Evolutionary conservation across 2,329 filamentous ascomycete species (phyloP).

Genomic region (Colletotrichum endophyticum): DNA sequence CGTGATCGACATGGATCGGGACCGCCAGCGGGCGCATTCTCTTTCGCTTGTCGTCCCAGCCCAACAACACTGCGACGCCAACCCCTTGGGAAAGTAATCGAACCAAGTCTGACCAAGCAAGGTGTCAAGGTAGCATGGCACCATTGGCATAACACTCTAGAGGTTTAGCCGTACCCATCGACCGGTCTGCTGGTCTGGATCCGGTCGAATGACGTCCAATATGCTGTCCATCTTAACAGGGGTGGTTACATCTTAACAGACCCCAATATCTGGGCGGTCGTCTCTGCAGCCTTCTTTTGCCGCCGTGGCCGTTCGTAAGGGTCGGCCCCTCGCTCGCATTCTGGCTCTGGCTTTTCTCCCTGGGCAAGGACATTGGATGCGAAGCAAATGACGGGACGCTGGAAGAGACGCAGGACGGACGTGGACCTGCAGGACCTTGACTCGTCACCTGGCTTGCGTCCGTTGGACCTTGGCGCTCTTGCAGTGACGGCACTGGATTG

Average conservation of each 20-base stretch:
- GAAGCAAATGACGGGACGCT: not conserved
- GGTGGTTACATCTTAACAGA: not conserved
- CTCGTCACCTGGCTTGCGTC: constrained; percentile 20
- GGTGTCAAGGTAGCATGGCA: not conserved
- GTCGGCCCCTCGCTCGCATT: not conserved
- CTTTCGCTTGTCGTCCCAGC: not conserved
- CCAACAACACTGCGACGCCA: not conserved
- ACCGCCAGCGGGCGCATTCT: constrained; percentile 1
- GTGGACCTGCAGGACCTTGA: constrained; percentile 6
- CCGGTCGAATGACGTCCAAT: constrained; percentile 7
- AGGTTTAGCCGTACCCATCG: not conserved
- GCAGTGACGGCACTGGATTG: constrained; percentile 13
- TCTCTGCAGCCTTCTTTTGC: not conserved
- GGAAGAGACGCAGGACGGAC: not conserved
- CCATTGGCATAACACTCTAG: not conserved
- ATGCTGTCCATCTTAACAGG: not conserved
- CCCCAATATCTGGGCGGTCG: not conserved
- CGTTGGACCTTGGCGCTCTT: not conserved
- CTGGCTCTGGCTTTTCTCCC: not conserved
- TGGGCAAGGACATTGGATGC: not conserved
- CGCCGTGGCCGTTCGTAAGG: not conserved
- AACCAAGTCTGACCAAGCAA: not conserved
- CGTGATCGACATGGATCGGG: not conserved
- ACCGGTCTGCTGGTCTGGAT: not conserved
- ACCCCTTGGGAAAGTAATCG: not conserved